Conservation (phyloP, 768 basidiomycete species). For the Paxillus rubicundulus region DNA sequence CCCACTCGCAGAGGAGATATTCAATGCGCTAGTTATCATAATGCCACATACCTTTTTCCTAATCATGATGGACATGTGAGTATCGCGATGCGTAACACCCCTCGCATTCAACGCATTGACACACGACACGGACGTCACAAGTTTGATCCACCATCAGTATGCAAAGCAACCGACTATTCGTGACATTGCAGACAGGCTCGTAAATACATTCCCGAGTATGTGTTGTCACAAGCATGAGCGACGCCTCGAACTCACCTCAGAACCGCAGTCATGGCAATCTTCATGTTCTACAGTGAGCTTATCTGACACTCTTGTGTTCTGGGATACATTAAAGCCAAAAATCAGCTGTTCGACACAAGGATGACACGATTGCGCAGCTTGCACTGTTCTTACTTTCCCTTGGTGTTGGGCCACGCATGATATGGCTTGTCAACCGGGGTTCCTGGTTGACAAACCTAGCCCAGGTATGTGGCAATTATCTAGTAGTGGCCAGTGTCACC, state of each 20-base stretch:
- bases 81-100: conserved; percentile 7
- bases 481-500: not conserved
- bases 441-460: conserved; percentile 71
- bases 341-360: conserved; percentile 62
- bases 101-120: not conserved
- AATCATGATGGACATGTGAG: conserved; percentile 84
- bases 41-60: conserved; percentile 75
- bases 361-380: conserved; percentile 48
- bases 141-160: conserved; percentile 79
- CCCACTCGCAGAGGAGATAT: conserved; percentile 63
- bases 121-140: conserved; percentile 26
- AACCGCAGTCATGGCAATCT: conserved; percentile 63
- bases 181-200: conserved; percentile 54
- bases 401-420: conserved; percentile 58
- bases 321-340: conserved; percentile 1
- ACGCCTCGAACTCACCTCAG: conserved; percentile 3
- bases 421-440: conserved; percentile 69
- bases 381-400: conserved; percentile 59
- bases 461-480: conserved; percentile 46
- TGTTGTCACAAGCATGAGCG: conserved; percentile 9
- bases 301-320: not conserved
- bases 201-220: conserved; percentile 72
- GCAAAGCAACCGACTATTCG: conserved; percentile 52
- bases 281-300: conserved; percentile 44
- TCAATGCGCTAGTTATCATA: conserved; percentile 60